Base-by-base conservation (phyloP, 805 yeast genomes). In the Kuraishia floccosa region DNA sequence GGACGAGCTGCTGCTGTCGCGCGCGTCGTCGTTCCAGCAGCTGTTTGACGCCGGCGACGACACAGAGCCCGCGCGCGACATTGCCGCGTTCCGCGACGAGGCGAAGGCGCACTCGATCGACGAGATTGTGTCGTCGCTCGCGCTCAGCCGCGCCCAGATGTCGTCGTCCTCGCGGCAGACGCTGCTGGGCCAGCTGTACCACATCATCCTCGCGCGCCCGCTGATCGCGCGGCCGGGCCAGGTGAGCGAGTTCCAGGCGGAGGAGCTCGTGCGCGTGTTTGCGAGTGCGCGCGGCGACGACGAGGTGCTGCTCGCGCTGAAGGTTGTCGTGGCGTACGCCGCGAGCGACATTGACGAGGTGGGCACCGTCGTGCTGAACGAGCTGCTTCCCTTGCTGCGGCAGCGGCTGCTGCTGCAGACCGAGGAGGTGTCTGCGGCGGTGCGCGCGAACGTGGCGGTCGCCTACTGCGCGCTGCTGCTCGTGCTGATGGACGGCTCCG, bases 341-440 rank as follows among this genome's bases (percentile, higher is more conserved):
- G 57, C 58, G n/a, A 60, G 70, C 30, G 68, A 68, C 39, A 52
- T 65, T 8, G 76, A 70, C 31, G 75, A 68, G 33, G 65, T 66
- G 35, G 64, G 71, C 5, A 41, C 52, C 9, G 37, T 41, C 15
- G 53, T 49, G 6, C 39, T 56, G 18, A 49, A 46, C 15, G 41
- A 35, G 4, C 30, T 53, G 12, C 40, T 56, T 13, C 61, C 61
- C 4, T 21, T 43, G 8, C 36, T 56, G 21, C 18, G 46, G 16
- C 24, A 37, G 3, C 41, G 35, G 29, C 37, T 45, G 8, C 39
- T 39, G 30, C 25, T 30, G 17, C 15, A 31, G 12, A 31, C 30
- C 26, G 40, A 37, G n/a, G 28, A 21, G 2, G 44, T 39, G 7
- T 30, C 35, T 7, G n/a, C 39, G 1, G 27, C 30, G 6, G 22